Base-by-base conservation (phyloP, 768 basidiomycete species). In the Mycena rebaudengoi region DNA sequence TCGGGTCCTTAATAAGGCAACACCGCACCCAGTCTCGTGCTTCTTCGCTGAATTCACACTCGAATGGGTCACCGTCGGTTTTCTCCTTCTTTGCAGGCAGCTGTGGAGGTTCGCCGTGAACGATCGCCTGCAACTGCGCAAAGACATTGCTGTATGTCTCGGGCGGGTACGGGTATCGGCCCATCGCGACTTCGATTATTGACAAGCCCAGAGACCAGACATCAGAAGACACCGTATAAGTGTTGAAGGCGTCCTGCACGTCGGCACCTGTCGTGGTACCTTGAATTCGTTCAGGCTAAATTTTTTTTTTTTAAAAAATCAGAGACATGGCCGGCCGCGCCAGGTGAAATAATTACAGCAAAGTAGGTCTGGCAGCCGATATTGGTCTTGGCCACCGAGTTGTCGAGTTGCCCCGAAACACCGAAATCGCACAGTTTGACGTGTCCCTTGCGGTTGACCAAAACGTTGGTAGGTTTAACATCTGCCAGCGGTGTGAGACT, bases 311-410 rank as follows among this genome's bases (percentile, higher is more conserved):
- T n/a, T n/a, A n/a, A n/a, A n/a, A n/a, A n/a, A n/a, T n/a, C n/a
- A n/a, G n/a, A 56, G 29, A 18, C 23, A 28, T 59, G 29, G 30
- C 18, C 52, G 23, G 20, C 10, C 50, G 55, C 60, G 16, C 14
- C 51, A 41, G 50, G 46, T 45, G 55, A 37, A 39, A 14, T 70
- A 25, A 91, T 75, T 76, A 95, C 95, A 48, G 97, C 97, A 96
- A 99, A 99, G 77, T 99, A 99, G 64, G 89, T 91, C 76, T 99
- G 98, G 74, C 98, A 99, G 7, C 98, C 98, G 37, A 99, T 98
- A 71, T 99, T 99, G 7, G 98, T 99, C 79, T 96, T 97, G 18
- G 98, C 98, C 21, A 99, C 83, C 58, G 91, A 92, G 75, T 95
- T 95, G 77, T 99, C 97, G 37, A 99, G 86, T 74, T 99, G 96